A percentile compares a stretch with the other conserved stretches of the same genome.
Evolutionary conservation across 2,329 filamentous ascomycete genomes (phyloP).

Genomic region (Arachnomyces sp.): DNA sequence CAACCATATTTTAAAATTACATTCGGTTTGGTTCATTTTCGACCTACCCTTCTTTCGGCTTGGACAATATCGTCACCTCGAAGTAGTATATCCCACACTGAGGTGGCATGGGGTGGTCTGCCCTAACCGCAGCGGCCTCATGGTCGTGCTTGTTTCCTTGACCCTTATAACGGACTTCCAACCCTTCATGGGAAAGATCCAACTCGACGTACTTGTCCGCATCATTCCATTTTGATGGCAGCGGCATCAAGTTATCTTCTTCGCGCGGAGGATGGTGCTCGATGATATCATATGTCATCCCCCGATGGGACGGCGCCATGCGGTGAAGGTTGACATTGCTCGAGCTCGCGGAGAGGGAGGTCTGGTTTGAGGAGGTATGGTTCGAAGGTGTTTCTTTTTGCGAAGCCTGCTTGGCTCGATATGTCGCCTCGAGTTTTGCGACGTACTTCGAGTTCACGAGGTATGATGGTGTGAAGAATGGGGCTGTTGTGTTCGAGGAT

Average conservation of each 20-base stretch:
- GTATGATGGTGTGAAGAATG: constrained; percentile 80
- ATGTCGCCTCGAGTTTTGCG: constrained; percentile 62
- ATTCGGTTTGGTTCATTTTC: not conserved
- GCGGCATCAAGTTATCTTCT: constrained; percentile 56
- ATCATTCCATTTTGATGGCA: constrained; percentile 78
- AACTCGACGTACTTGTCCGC: constrained; percentile 66
- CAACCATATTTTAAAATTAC: constrained; percentile 28
- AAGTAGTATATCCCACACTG: constrained; percentile 95
- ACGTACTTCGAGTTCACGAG: constrained; percentile 71
- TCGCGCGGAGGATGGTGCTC: constrained; percentile 60
- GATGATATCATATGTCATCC: constrained; percentile 75
- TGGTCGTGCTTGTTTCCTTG: constrained; percentile 53
- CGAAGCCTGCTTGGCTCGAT: constrained; percentile 53
- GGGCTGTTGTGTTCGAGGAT: constrained; percentile 22
- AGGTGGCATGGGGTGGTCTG: constrained; percentile 77
- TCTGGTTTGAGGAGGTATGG: constrained; percentile 19
- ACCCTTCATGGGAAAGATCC: constrained; percentile 66
- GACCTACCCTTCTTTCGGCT: constrained; percentile 59
- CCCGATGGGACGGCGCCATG: constrained; percentile 61
- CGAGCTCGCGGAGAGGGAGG: constrained; percentile 44
- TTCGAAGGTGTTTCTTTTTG: constrained; percentile 45
- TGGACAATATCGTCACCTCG: constrained; percentile 62
- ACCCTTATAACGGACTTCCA: constrained; percentile 59
- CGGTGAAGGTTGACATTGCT: constrained; percentile 52
- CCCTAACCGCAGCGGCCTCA: constrained; percentile 74